Conservation (phyloP, 2,329 filamentous ascomycete species). For the Lojkania enalia region DNA sequence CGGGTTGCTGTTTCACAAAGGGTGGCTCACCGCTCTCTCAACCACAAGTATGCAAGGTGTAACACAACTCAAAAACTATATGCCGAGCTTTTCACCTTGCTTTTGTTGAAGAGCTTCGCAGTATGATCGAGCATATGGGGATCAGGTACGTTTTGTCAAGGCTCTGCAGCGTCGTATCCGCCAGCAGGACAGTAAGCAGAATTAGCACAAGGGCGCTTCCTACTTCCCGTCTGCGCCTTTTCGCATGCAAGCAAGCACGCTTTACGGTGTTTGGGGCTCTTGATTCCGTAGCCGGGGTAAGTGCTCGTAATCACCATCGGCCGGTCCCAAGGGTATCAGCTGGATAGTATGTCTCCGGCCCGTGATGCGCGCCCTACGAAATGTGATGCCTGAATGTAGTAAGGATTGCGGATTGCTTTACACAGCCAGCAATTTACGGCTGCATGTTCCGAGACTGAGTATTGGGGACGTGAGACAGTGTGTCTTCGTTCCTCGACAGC, state of each 20-base stretch:
- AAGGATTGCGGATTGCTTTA: conserved; percentile 7
- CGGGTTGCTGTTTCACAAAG: conserved; percentile 15
- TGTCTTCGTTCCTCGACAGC: no score
- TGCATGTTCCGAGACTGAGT: no score
- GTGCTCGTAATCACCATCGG: conserved; percentile 30
- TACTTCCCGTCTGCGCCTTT: no score
- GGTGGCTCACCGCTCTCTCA: conserved; percentile 20
- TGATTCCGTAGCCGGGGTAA: conserved; percentile 25
- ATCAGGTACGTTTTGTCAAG: no score
- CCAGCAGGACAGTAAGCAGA: conserved; percentile 1
- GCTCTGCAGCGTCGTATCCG: no score
- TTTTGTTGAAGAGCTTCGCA: no score
- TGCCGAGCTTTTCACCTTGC: no score
- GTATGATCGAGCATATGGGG: no score
- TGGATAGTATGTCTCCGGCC: conserved; percentile 21
- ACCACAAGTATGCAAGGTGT: no score
- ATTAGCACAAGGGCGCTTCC: neutral
- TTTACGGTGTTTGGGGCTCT: conserved; percentile 20
- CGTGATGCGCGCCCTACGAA: conserved; percentile 30
- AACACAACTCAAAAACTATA: no score
- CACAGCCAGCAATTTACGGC: conserved; percentile 2
- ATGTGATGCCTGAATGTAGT: conserved; percentile 6
- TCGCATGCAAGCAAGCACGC: neutral
- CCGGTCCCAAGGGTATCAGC: conserved; percentile 26
- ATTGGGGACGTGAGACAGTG: no score